A percentile compares a stretch with the other conserved stretches of the same genome.
Conservation (phyloP, 768 basidiomycete species). For the Amylocystis lapponica region DNA sequence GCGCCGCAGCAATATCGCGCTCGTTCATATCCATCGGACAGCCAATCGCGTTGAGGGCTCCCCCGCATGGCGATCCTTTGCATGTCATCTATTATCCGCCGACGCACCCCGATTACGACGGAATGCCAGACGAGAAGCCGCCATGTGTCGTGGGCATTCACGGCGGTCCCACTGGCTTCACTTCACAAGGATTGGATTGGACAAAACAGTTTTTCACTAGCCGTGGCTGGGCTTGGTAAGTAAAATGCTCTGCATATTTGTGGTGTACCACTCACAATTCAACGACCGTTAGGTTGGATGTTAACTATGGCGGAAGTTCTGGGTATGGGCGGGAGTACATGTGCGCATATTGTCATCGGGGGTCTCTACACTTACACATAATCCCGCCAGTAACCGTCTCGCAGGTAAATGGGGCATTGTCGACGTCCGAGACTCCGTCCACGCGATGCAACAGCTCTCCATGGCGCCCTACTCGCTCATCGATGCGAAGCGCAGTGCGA, state of each 20-base stretch:
- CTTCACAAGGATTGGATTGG: slow-evolving; percentile 45
- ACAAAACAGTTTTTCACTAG: slow-evolving; percentile 61
- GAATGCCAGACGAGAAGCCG: slow-evolving; percentile 47
- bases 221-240: slow-evolving; percentile 69
- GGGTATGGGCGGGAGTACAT: slow-evolving; percentile 69
- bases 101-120: slow-evolving; percentile 56
- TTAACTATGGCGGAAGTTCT: slow-evolving; percentile 73
- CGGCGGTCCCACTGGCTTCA: slow-evolving; percentile 62
- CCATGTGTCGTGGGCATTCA: slow-evolving; percentile 64
- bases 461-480: slow-evolving; percentile 42
- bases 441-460: slow-evolving; percentile 47
- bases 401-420: slow-evolving; percentile 66
- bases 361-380: not conserved
- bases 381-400: slow-evolving; percentile 39
- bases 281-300: slow-evolving; percentile 46
- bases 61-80: slow-evolving; percentile 34
- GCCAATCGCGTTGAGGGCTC: slow-evolving; percentile 38
- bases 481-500: slow-evolving; percentile 57
- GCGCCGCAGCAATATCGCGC: slow-evolving; percentile 19
- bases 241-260: not conserved
- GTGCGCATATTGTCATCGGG: slow-evolving; percentile 13
- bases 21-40: slow-evolving; percentile 43
- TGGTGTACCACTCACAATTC: not conserved
- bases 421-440: slow-evolving; percentile 63
- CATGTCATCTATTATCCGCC: slow-evolving; percentile 67